Evolutionary conservation across 164 flowering plant species (phyloP).

Genomic region (Macadamia integrifolia): DNA sequence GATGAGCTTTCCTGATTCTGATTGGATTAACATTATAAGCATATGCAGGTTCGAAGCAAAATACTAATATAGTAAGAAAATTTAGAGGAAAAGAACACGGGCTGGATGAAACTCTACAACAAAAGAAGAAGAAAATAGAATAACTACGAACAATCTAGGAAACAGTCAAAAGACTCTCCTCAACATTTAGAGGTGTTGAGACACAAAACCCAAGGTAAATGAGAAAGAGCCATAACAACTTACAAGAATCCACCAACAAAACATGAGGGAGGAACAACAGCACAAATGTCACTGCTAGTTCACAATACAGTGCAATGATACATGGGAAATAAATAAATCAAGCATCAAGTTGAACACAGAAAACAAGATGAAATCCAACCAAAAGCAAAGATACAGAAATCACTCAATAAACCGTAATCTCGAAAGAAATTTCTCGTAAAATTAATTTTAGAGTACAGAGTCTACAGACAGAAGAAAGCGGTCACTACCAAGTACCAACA

Average conservation of each 20-base stretch:
- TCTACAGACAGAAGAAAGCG: neutral
- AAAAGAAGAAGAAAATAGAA: neutral
- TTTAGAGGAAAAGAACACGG: neutral
- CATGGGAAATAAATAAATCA: neutral
- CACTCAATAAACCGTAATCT: neutral
- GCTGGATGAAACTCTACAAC: neutral
- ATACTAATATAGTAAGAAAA: neutral
- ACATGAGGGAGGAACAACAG: neutral
- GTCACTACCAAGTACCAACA: neutral
- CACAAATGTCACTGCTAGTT: no score
- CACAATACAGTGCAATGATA: no score
- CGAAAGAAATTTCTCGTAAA: neutral
- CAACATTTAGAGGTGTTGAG: neutral
- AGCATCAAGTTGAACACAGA: neutral
- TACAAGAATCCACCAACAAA: neutral
- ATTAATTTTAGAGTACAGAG: neutral
- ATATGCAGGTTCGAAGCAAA: neutral
- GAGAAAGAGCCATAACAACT: neutral
- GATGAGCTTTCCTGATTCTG: constrained; percentile 86
- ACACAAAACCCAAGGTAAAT: neutral
- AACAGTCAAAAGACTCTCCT: neutral
- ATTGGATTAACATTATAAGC: constrained; percentile 2
- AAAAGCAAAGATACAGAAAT: no score
- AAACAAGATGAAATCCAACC: neutral
- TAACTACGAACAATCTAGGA: neutral